Evolutionary conservation across 768 basidiomycete species (phyloP).

Genomic region (Boletus rex-veris): DNA sequence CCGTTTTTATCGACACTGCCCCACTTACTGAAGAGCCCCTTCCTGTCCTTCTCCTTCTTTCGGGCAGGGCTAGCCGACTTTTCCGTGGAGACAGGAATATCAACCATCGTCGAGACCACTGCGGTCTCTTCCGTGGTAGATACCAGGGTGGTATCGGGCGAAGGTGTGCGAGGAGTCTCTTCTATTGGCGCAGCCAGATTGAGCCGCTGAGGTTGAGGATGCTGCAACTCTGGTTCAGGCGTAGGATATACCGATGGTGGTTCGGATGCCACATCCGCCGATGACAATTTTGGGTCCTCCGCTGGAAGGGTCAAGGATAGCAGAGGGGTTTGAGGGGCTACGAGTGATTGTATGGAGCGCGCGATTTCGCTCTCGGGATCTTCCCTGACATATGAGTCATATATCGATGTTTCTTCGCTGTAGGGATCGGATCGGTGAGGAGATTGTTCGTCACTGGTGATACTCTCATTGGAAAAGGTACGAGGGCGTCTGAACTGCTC

Average conservation of each 20-base stretch:
- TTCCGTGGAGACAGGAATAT: constrained; percentile 16
- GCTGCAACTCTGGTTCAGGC: constrained; percentile 48
- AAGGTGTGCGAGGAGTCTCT: constrained; percentile 54
- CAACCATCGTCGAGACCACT: constrained; percentile 24
- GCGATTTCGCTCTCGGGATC: constrained; percentile 45
- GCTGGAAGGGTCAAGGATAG: constrained; percentile 24
- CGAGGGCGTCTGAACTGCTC: constrained; percentile 35
- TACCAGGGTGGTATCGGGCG: constrained; percentile 43
- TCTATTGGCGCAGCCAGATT: constrained; percentile 31
- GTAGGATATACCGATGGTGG: constrained; percentile 33
- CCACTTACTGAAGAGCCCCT: constrained; percentile 63
- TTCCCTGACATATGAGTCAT: constrained; percentile 71
- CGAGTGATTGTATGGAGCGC: constrained; percentile 19
- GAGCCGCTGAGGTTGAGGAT: constrained; percentile 61
- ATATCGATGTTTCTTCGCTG: constrained; percentile 78
- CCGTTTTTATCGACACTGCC: constrained; percentile 52
- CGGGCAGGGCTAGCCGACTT: constrained; percentile 30
- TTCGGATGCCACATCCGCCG: constrained; percentile 14
- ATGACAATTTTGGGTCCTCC: constrained; percentile 10
- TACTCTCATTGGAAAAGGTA: constrained; percentile 38
- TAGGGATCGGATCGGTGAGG: constrained; percentile 63
- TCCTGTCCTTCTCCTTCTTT: constrained; percentile 73
- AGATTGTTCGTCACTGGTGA: constrained; percentile 38
- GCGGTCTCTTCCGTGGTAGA: constrained; percentile 26
- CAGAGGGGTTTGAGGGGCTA: constrained; percentile 18